phyloP scores from a whole-genome alignment of 2,329 filamentous ascomycete species.

The Colletotrichum cordylinicola region DNA sequence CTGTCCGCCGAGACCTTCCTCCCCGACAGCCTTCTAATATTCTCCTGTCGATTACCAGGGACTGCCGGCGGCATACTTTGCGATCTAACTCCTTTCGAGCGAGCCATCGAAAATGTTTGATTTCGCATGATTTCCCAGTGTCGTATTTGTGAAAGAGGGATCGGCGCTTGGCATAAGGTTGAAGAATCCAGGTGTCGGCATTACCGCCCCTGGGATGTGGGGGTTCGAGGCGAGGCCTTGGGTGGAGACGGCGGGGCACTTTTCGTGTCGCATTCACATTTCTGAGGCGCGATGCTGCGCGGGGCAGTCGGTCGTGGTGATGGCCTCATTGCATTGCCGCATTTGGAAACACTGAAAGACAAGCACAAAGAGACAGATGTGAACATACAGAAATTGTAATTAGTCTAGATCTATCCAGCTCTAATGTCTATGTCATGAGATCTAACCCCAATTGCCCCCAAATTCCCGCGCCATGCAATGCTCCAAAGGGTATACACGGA shows the following conservation, averaged over 20 bases:
- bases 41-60: background rate
- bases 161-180: background rate
- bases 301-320: background rate
- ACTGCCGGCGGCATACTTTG: background rate
- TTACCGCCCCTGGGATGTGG: background rate
- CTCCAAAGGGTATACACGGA: slow-evolving; percentile 21
- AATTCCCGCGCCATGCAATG: slow-evolving; percentile 13
- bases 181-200: background rate
- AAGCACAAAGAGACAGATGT: rapidly evolving
- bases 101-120: background rate
- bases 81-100: background rate
- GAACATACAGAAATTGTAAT: background rate
- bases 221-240: background rate
- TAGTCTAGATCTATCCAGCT: slow-evolving; percentile 4
- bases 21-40: background rate
- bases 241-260: background rate
- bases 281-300: background rate
- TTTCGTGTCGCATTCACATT: background rate
- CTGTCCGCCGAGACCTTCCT: background rate
- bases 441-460: background rate
- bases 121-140: background rate
- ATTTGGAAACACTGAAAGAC: background rate
- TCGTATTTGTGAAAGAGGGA: background rate
- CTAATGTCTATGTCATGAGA: slow-evolving; percentile 2
- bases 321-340: rapidly evolving